A percentile compares a stretch with the other conserved stretches of the same genome.
Conservation (phyloP, 129 eudicot species). For the Glebionis coronaria region DNA sequence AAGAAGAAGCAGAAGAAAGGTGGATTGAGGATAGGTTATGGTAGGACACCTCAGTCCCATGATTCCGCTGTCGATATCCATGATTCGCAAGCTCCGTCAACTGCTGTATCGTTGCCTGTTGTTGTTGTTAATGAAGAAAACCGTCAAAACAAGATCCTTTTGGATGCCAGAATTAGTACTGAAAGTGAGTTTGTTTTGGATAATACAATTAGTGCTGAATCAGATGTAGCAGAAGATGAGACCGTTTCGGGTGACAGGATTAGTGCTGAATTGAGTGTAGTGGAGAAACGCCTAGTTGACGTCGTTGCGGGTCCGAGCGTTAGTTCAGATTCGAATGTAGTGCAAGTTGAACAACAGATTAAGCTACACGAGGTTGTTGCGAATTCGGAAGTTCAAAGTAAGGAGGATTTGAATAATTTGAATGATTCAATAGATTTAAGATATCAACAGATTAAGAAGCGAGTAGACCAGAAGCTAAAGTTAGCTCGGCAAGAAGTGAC, state of each 20-base stretch:
- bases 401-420: slow-evolving; percentile 19
- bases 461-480: slow-evolving; percentile 44
- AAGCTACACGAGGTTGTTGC: slow-evolving; percentile 24
- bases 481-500: slow-evolving; percentile 28
- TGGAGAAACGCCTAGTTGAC: not conserved
- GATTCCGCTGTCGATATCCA: slow-evolving; percentile 15
- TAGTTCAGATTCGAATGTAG: not conserved
- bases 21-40: slow-evolving; percentile 65
- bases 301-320: too few relatives aligned
- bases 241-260: too few relatives aligned
- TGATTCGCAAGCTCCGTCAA: not conserved
- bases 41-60: slow-evolving; percentile 27
- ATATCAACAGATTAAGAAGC: slow-evolving; percentile 36
- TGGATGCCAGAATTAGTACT: too few relatives aligned
- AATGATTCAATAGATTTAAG: slow-evolving; percentile 34
- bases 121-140: slow-evolving; percentile 19
- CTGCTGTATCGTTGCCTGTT: not conserved
- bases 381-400: slow-evolving; percentile 2
- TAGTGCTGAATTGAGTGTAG: too few relatives aligned
- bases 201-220: too few relatives aligned
- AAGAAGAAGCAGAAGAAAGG: slow-evolving; percentile 71
- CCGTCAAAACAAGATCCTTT: too few relatives aligned
- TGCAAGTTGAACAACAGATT: slow-evolving; percentile 17
- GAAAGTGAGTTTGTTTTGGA: too few relatives aligned
- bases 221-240: not conserved